Percentiles rank a stretch among this genome's conserved stretches.
These are phyloP conservation scores for Gracilaria domingensis DNA, from an alignment of 23 red algal species.

Conservation along the genomic window DNA sequence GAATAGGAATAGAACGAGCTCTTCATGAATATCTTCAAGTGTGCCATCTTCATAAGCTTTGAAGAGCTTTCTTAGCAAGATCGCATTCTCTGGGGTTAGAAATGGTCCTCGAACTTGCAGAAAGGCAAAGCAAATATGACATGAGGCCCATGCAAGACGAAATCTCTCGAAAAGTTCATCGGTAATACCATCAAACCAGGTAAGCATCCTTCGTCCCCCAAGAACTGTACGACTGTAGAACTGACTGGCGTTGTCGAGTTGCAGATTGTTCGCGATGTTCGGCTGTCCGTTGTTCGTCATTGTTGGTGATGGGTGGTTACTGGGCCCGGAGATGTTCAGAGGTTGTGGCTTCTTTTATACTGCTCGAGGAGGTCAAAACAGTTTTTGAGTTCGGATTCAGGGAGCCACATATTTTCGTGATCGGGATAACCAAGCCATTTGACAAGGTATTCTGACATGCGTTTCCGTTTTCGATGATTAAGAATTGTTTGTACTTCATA, in stretches of 20 bases:
- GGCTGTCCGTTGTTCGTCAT: not conserved
- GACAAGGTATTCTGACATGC: not conserved
- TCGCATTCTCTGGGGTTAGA: not conserved
- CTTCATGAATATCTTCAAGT: not conserved
- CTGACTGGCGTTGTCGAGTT: not conserved
- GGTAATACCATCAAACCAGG: not conserved
- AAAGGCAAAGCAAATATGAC: not conserved
- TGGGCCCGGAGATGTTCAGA: not conserved
- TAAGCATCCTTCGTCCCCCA: not conserved
- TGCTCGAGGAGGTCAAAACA: not conserved
- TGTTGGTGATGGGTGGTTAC: not conserved
- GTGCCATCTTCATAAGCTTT: not conserved
- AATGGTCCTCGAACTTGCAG: not conserved
- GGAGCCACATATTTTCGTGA: conserved; percentile 35
- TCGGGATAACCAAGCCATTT: conserved; percentile 28
- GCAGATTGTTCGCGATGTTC: not conserved
- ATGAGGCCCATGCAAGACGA: not conserved
- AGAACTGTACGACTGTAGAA: not conserved
- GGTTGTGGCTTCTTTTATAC: not conserved
- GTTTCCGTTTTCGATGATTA: not conserved
- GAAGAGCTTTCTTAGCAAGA: not conserved
- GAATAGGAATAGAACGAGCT: not conserved
- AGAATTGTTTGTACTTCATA: conserved; percentile 38
- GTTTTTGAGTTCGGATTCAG: not conserved
- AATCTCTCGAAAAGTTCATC: not conserved